Conservation (phyloP, 1,284 basidiomycete genomes). For the Trichosporon inkin region DNA sequence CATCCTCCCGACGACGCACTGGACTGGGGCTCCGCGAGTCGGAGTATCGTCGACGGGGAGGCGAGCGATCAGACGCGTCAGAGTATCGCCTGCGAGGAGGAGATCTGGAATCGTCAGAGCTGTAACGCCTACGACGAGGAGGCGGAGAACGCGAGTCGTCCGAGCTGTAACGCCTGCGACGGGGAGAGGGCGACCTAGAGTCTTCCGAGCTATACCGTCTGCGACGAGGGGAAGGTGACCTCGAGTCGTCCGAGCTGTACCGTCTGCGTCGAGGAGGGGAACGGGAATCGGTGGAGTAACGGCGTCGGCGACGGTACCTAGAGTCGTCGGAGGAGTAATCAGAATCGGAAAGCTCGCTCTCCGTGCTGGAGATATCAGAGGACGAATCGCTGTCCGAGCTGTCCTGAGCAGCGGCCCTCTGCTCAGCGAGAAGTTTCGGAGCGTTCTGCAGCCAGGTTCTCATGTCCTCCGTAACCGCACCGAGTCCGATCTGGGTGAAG, state of each 20-base stretch:
- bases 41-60: constrained; percentile 4
- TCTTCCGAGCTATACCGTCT: constrained; percentile 22
- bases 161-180: constrained; percentile 22
- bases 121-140: constrained; percentile 16
- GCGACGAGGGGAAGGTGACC: constrained; percentile 21
- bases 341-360: constrained; percentile 45
- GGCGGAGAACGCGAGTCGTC: constrained; percentile 20
- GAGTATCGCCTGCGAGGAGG: constrained; percentile 10
- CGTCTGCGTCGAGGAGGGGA: constrained; percentile 18
- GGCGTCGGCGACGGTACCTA: constrained; percentile 17
- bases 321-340: constrained; percentile 50
- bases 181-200: constrained; percentile 19
- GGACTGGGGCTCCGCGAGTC: constrained; percentile 22
- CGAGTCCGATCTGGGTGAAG: constrained; percentile 89
- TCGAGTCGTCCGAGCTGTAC: constrained; percentile 19
- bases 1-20: constrained; percentile 19
- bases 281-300: not conserved
- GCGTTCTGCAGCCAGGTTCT: constrained; percentile 92
- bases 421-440: constrained; percentile 84
- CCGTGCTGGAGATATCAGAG: constrained; percentile 50
- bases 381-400: constrained; percentile 52
- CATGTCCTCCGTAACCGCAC: constrained; percentile 91
- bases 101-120: constrained; percentile 19
- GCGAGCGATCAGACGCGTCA: constrained; percentile 13
- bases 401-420: constrained; percentile 73